Base-by-base conservation (phyloP, 164 flowering plant species). In the Vitis rotundifolia region DNA sequence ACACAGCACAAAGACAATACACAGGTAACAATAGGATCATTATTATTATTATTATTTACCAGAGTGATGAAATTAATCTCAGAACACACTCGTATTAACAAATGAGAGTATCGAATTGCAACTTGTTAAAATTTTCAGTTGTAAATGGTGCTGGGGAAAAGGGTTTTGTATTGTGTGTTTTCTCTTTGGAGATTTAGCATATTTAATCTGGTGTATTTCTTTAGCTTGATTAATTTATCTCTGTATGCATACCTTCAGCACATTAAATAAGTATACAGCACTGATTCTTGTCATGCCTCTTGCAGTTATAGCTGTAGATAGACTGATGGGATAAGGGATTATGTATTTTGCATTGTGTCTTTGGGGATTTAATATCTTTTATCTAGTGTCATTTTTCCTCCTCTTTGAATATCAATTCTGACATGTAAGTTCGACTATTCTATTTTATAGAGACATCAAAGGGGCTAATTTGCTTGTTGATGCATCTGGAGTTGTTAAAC, bases 381-480 rank as follows among this genome's bases (percentile, higher is more conserved):
- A 3, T 49, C 37, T 64, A 10, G 16, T 64, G 54, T 18, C 63
- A 15, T 18, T 61, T 18, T 59, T 51, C 48, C 5, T 64, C 12
- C 28, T 22, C 58, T 56, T 69, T 16, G 53, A 44, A 0, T 5
- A 48, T 56, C 28, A 29, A 47, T 47, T 22, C 62, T 64, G 55
- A 16, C 52, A 16, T 49, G 44, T 19, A 13, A 11, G 14, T 15
- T 16, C 14, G n/a, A 51, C 59, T 4, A 5, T 71, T 66, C 15
- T 19, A 22, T 68, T 54, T 64, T 77, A 12, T 64, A 95, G 99
- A 89, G 99, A 95, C 72, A 93, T 95, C 68, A 95, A 93, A 78
- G 97, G 99, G 63, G 97, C 97, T 73, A 95, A 95, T 82, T 76
- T 95, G 77, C 98, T 95, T 76, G 99, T 95, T 31, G 94, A 93